Conservation (phyloP, 1,139 yeast genomes). For the Meyerozyma carpophila region DNA sequence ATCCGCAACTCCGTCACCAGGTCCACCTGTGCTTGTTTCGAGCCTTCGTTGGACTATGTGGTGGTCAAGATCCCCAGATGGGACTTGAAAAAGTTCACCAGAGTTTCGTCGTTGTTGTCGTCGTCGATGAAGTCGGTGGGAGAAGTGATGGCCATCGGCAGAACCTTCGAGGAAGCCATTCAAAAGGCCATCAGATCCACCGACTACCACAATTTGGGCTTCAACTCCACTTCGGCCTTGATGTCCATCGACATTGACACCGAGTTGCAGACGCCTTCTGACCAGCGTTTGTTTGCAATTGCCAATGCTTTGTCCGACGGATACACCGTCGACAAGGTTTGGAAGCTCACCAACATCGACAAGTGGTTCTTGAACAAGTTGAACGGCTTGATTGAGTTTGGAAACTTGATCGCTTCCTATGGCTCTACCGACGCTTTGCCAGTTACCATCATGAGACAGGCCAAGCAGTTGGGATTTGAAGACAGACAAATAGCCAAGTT, state of each 20-base stretch:
- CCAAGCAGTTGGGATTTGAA: slow-evolving; percentile 95
- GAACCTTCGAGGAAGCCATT: slow-evolving; percentile 96
- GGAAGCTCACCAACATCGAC: slow-evolving; percentile 90
- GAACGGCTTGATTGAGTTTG: slow-evolving; percentile 64
- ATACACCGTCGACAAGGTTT: slow-evolving; percentile 86
- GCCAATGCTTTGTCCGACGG: slow-evolving; percentile 88
- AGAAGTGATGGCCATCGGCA: slow-evolving; percentile 97
- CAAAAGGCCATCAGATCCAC: slow-evolving; percentile 97
- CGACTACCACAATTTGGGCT: slow-evolving; percentile 91
- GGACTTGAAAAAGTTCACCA: slow-evolving; percentile 94
- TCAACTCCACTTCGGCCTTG: slow-evolving; percentile 80
- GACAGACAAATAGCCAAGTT: slow-evolving; percentile 95
- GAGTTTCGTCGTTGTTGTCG: slow-evolving; percentile 83
- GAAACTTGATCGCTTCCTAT: slow-evolving; percentile 54
- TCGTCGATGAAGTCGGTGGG: slow-evolving; percentile 99
- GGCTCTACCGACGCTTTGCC: slow-evolving; percentile 62
- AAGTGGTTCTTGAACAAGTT: slow-evolving; percentile 95
- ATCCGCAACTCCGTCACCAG: slow-evolving; percentile 92
- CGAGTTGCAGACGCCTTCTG: slow-evolving; percentile 93
- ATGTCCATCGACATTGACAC: slow-evolving; percentile 87
- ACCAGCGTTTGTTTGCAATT: slow-evolving; percentile 92
- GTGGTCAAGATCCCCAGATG: slow-evolving; percentile 99
- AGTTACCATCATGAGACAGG: slow-evolving; percentile 60
- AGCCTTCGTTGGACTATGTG: slow-evolving; percentile 95
- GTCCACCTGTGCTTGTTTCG: slow-evolving; percentile 94